phyloP scores from a whole-genome alignment of 495 filamentous ascomycete species.

The Hypoxylon crocopeplum region DNA sequence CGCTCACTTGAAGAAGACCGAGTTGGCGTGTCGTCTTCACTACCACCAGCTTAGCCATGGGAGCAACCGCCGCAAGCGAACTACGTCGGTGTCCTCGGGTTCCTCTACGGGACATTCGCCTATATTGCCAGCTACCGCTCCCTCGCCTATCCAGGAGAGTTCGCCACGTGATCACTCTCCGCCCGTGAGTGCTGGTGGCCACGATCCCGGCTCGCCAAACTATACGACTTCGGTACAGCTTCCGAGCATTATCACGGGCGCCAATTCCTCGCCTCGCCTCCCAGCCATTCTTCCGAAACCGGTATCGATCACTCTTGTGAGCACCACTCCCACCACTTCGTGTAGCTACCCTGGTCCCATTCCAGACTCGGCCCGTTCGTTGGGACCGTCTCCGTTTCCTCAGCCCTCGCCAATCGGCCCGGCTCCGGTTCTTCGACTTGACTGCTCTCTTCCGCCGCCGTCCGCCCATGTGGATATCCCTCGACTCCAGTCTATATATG shows the following conservation, averaged over 20 bases:
- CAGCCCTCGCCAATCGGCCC: slow-evolving; percentile 25
- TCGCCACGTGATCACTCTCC: slow-evolving; percentile 48
- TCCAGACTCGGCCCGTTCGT: slow-evolving; percentile 37
- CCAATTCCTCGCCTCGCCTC: slow-evolving; percentile 52
- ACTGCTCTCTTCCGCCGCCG: slow-evolving; percentile 53
- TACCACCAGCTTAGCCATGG: slow-evolving; percentile 85
- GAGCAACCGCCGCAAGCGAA: slow-evolving; percentile 74
- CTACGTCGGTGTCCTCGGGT: slow-evolving; percentile 66
- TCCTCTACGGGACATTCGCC: slow-evolving; percentile 58
- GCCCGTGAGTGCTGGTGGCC: slow-evolving; percentile 44
- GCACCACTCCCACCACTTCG: slow-evolving; percentile 42
- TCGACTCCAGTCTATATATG: slow-evolving; percentile 72
- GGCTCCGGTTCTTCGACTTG: slow-evolving; percentile 53
- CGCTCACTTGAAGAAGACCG: slow-evolving; percentile 81
- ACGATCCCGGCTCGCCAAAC: slow-evolving; percentile 46
- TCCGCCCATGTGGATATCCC: slow-evolving; percentile 65
- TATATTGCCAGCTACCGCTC: slow-evolving; percentile 49
- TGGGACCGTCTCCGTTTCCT: slow-evolving; percentile 36
- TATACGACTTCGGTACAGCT: slow-evolving; percentile 48
- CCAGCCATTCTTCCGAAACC: slow-evolving; percentile 69
- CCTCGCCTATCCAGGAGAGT: slow-evolving; percentile 55
- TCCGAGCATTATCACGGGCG: slow-evolving; percentile 51
- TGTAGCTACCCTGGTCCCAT: slow-evolving; percentile 46
- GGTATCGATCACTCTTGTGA: slow-evolving; percentile 53
- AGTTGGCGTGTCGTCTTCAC: slow-evolving; percentile 83